Base-by-base conservation (phyloP, 495 filamentous ascomycete species). In the Xylaria bambusicola region DNA sequence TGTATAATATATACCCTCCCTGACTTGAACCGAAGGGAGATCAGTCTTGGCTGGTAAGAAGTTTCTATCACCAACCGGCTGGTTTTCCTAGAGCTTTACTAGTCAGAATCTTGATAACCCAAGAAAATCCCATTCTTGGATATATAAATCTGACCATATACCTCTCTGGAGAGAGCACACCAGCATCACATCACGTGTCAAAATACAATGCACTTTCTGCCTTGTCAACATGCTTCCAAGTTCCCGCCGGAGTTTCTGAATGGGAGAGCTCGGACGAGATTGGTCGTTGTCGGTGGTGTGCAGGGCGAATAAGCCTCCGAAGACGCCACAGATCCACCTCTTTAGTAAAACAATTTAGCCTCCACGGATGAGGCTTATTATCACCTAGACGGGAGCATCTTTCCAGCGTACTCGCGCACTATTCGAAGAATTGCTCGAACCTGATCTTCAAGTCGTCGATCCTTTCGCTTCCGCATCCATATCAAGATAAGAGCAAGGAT, bases 381-480 rank as follows among this genome's bases (percentile, higher is more conserved):
- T 84, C 76, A 82, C 69, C 80, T 71, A 15, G 79, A 71, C 3
- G 82, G 82, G 8, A 84, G 58, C 41, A 88, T 60, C 51, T 76
- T 83, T 55, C 81, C 72, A 54, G 84, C 70, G 48, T 86, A 82
- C 46, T 85, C 82, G 69, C 84, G 83, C 15, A 83, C 75, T 42
- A 86, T 79, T 27, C 81, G 77, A 60, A 90, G 75, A 9, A 90
- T 80, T 8, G 84, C 77, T 45, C 83, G 76, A 38, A 97, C 77
- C n/a, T 89, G 84, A 59, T 87, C 82, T 72, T 96, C 91, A 1
- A 96, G 75, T 63, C 89, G 82, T 27, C 81, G 80, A 68, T 96
- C 93, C 41, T 88, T 89, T 52, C 84, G 85, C 59, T 81, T 79
- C 57, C 92, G 78, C 84, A 96, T 85, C 87, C 88, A 97, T 20